These are phyloP conservation scores for Gracilaria caudata DNA, from an alignment of 23 red algal species.

Conservation along the genomic window DNA sequence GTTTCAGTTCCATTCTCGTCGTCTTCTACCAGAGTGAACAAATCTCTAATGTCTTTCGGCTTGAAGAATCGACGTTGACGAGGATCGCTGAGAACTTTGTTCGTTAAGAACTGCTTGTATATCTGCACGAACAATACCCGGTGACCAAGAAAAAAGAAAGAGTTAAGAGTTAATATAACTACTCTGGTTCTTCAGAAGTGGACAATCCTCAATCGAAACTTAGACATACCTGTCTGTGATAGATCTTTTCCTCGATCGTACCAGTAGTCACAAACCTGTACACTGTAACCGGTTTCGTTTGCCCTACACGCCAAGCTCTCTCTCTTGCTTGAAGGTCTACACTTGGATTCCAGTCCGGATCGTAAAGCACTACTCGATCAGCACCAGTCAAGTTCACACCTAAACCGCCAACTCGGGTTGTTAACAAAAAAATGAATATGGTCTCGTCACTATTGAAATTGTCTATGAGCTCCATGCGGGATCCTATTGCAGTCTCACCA, in stretches of 20 bases:
- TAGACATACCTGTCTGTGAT: conserved; percentile 85
- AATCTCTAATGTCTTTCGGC: conserved; percentile 86
- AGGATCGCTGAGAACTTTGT: conserved; percentile 95
- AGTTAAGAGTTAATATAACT: background rate
- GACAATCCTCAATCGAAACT: background rate
- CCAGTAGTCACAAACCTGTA: conserved; percentile 92
- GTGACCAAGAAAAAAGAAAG: background rate
- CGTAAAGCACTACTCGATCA: conserved; percentile 91
- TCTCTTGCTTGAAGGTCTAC: conserved; percentile 95
- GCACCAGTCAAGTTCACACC: conserved; percentile 96
- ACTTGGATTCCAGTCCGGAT: conserved; percentile 98
- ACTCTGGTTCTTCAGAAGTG: background rate
- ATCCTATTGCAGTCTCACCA: conserved; percentile 81
- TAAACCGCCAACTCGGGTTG: conserved; percentile 91
- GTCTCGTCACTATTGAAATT: conserved; percentile 81
- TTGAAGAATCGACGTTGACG: conserved; percentile 93
- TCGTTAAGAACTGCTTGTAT: conserved; percentile 91
- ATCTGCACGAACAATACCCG: conserved; percentile 25
- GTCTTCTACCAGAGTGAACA: conserved; percentile 87
- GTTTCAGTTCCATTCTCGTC: conserved; percentile 92
- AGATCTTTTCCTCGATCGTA: conserved; percentile 99
- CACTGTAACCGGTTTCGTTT: conserved; percentile 85
- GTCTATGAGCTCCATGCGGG: conserved; percentile 87
- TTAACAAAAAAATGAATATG: conserved; percentile 93
- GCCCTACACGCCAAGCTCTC: conserved; percentile 95